Conservation (phyloP, 139 green algal genomes). For the Gonium pectorale region DNA sequence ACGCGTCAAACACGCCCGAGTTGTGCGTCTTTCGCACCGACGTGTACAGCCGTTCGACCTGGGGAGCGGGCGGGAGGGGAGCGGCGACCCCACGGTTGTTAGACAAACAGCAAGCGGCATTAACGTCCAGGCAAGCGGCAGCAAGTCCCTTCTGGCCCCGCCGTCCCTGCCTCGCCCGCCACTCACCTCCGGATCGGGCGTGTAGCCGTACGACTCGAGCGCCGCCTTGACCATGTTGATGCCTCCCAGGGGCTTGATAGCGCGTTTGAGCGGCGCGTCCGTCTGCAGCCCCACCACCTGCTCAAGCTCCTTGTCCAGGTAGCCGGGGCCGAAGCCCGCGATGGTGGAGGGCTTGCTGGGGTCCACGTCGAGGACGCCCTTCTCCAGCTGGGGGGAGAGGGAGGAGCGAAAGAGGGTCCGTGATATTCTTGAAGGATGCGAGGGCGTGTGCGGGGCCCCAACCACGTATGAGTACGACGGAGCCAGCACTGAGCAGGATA, state of each 20-base stretch:
- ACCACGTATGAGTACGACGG: too few relatives aligned
- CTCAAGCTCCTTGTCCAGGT: slow-evolving; percentile 74
- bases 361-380: slow-evolving; percentile 76
- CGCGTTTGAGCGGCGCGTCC: slow-evolving; percentile 76
- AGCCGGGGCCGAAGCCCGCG: slow-evolving; percentile 70
- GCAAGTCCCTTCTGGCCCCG: too few relatives aligned
- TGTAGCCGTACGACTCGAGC: slow-evolving; percentile 68
- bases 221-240: slow-evolving; percentile 78
- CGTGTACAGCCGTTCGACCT: slow-evolving; percentile 64
- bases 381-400: neutral
- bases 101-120: too few relatives aligned
- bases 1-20: slow-evolving; percentile 81
- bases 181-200: slow-evolving; percentile 39
- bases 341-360: slow-evolving; percentile 70
- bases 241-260: slow-evolving; percentile 83
- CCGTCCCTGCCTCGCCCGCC: neutral
- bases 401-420: neutral
- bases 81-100: too few relatives aligned
- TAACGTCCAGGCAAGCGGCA: too few relatives aligned
- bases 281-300: slow-evolving; percentile 79
- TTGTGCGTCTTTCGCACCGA: slow-evolving; percentile 83
- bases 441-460: too few relatives aligned
- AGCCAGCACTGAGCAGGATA: too few relatives aligned
- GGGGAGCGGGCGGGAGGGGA: too few relatives aligned
- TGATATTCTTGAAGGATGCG: neutral